Base-by-base conservation (phyloP, 495 filamentous ascomycete species). In the Hypoxylon rickii region DNA sequence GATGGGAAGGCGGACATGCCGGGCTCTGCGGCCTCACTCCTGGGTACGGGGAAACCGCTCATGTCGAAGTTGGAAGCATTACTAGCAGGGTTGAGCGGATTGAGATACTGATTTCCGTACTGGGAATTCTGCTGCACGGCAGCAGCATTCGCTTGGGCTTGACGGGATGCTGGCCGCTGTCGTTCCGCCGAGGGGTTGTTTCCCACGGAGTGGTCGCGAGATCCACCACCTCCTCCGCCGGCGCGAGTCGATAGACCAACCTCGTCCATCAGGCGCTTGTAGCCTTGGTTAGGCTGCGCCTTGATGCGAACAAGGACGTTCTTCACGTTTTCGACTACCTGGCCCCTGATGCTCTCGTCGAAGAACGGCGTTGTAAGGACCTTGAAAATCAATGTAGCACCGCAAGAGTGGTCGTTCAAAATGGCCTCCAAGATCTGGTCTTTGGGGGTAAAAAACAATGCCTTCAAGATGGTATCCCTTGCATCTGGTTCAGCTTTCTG, bases 211-310 rank as follows among this genome's bases (percentile, higher is more conserved):
- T 79, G 76, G 34, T 79, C 78, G 29, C 77, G 73, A 31, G 70
- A 64, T 44, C 68, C 68, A 16, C 72, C 70, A 26, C 71, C 73
- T 16, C 66, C 65, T 51, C 74, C 67, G 41, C 74, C 63, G 33
- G 62, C 80, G 12, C 80, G 72, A 31, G 80, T 83, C 40, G 90
- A 90, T 48, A 95, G 75, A 42, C 89, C 92, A 66, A 96, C 94
- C 72, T 97, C 92, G 64, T 96, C 92, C 94, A 98, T 98, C 40
- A 98, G 72, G 34, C 94, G 89, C 79, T 97, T 97, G 73, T 98
- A 98, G 32, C 94, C 94, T 72, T 98, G 95, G 41, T 88, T 87
- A 39, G 94, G 90, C 51, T 93, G 88, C 4, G 89, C 92, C 73
- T 98, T 98, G 58, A 97, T 82, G 57, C 88, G 88, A 36, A 90